Conservation (phyloP, 2,329 filamentous ascomycete genomes). For the Cladophialophora carrionii region DNA sequence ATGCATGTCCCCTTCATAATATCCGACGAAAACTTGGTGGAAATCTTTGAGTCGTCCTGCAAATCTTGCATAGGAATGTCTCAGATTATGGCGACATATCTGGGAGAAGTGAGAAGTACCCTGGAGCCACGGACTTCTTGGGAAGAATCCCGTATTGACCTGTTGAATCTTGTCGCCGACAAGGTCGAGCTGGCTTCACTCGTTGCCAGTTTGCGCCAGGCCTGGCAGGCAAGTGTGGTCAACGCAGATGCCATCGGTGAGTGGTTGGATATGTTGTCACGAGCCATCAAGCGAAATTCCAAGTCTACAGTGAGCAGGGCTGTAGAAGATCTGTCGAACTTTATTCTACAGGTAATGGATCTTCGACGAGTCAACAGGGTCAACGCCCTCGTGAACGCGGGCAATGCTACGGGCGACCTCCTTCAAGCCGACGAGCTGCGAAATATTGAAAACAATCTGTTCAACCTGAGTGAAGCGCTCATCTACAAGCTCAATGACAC, state of each 20-base stretch:
- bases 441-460: slow-evolving; percentile 65
- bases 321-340: slow-evolving; percentile 66
- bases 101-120: neutral
- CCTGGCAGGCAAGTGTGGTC: slow-evolving; percentile 47
- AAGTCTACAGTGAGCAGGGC: slow-evolving; percentile 81
- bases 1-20: slow-evolving; percentile 90
- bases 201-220: slow-evolving; percentile 69
- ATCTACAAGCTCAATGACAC: slow-evolving; percentile 96
- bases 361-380: slow-evolving; percentile 46
- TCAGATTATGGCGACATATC: neutral
- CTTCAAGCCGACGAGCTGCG: slow-evolving; percentile 43
- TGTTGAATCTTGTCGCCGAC: slow-evolving; percentile 74
- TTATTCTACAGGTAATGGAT: slow-evolving; percentile 60
- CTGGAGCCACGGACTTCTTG: slow-evolving; percentile 48
- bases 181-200: slow-evolving; percentile 77
- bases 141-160: slow-evolving; percentile 67
- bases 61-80: slow-evolving; percentile 11
- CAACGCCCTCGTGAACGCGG: slow-evolving; percentile 37
- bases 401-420: slow-evolving; percentile 26
- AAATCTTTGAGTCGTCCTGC: slow-evolving; percentile 68
- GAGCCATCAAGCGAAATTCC: slow-evolving; percentile 64
- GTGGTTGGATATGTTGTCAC: slow-evolving; percentile 23
- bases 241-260: slow-evolving; percentile 55
- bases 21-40: slow-evolving; percentile 72
- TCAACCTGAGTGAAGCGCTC: slow-evolving; percentile 79